These are phyloP conservation scores for Cytospora mali DNA, from an alignment of 2,329 filamentous ascomycete genomes.

Conservation along the genomic window DNA sequence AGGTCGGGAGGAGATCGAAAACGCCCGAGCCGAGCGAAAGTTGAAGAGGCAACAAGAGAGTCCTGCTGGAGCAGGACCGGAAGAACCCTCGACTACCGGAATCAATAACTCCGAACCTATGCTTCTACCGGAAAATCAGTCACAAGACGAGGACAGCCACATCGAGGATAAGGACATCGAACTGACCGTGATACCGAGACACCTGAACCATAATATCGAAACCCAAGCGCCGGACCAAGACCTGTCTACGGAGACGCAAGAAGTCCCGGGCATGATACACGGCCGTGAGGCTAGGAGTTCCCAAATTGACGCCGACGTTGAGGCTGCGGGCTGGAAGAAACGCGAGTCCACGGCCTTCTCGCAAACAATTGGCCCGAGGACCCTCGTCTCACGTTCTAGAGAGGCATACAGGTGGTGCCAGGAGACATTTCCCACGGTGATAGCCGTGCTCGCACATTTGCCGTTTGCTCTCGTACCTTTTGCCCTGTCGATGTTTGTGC, in stretches of 20 bases:
- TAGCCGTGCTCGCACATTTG: slow-evolving; percentile 65
- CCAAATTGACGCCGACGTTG: background rate
- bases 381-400: slow-evolving; percentile 53
- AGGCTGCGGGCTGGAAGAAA: slow-evolving; percentile 2
- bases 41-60: slow-evolving; percentile 38
- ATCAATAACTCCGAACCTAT: background rate
- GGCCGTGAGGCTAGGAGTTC: background rate
- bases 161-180: slow-evolving; percentile 30
- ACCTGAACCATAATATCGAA: background rate
- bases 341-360: background rate
- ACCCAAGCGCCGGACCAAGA: background rate
- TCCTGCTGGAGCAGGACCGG: slow-evolving; percentile 7
- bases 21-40: slow-evolving; percentile 43
- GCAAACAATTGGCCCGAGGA: slow-evolving; percentile 38
- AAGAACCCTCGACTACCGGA: background rate
- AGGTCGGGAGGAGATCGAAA: slow-evolving; percentile 53
- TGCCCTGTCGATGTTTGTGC: slow-evolving; percentile 73
- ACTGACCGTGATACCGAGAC: background rate
- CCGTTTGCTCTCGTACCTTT: slow-evolving; percentile 72
- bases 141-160: slow-evolving; percentile 23
- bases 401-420: slow-evolving; percentile 60
- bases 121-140: background rate
- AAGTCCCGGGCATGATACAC: background rate
- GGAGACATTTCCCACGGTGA: slow-evolving; percentile 71
- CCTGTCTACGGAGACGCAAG: background rate